Percentiles rank a stretch among this genome's conserved stretches.
phyloP scores from a whole-genome alignment of 352 stramenopile genomes.

The Globisporangium megalacanthum region DNA sequence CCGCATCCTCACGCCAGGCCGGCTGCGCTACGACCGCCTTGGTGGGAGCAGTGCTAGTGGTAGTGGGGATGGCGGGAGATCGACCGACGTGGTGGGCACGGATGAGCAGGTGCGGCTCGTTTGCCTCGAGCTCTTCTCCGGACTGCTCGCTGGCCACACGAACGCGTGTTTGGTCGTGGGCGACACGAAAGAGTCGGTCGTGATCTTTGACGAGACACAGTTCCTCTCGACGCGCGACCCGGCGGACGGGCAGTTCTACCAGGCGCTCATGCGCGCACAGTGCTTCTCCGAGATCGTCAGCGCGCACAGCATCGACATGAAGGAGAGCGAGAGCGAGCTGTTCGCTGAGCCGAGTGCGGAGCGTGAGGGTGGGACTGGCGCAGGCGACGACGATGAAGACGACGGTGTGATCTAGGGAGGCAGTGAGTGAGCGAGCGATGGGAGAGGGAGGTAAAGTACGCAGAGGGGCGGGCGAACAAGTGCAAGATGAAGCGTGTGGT shows the following conservation, averaged over 20 bases:
- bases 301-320: constrained; percentile 64
- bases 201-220: constrained; percentile 85
- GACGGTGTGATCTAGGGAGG: constrained; percentile 37
- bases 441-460: background rate
- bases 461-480: too few species aligned
- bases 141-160: constrained; percentile 59
- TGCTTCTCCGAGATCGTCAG: constrained; percentile 85
- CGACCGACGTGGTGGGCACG: constrained; percentile 5
- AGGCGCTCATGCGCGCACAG: constrained; percentile 65
- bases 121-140: constrained; percentile 64
- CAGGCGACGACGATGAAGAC: constrained; percentile 25
- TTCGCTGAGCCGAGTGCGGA: constrained; percentile 12
- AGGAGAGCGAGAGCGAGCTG: constrained; percentile 13
- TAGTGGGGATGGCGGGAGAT: background rate
- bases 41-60: constrained; percentile 12
- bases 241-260: constrained; percentile 60
- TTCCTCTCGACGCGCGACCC: constrained; percentile 59
- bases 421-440: background rate
- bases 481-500: too few species aligned
- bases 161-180: constrained; percentile 76
- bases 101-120: constrained; percentile 52
- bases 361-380: constrained; percentile 1
- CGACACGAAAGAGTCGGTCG: constrained; percentile 81
- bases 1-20: constrained; percentile 34
- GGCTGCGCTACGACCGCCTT: constrained; percentile 34